Percentiles rank a stretch among this genome's conserved stretches.
Conservation (phyloP, 2,329 filamentous ascomycete genomes). For the Ramularia endophylla region DNA sequence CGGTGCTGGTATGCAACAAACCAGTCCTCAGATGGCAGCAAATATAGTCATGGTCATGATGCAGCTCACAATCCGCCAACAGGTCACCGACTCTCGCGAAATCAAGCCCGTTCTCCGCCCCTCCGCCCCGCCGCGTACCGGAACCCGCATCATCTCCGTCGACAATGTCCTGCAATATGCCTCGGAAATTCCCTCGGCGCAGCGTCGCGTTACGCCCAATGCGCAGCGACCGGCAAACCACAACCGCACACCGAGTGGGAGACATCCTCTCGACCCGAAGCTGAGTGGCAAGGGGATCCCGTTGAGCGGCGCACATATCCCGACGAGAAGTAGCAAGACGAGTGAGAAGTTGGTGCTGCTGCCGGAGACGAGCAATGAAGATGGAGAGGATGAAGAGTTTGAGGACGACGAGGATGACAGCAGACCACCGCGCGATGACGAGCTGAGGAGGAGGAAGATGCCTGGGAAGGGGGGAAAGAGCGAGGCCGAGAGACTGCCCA, state of each 20-base stretch:
- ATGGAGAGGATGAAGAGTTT: conserved; percentile 45
- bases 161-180: conserved; percentile 93
- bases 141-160: conserved; percentile 73
- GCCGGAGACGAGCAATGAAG: conserved; percentile 65
- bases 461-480: conserved; percentile 65
- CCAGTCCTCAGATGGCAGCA: too few relatives aligned
- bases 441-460: conserved; percentile 58
- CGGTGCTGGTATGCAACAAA: too few relatives aligned
- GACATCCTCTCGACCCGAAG: conserved; percentile 49
- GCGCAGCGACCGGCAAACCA: conserved; percentile 44
- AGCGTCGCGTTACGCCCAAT: conserved; percentile 67
- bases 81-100: conserved; percentile 22
- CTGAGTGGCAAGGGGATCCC: conserved; percentile 48
- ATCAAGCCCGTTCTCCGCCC: conserved; percentile 4
- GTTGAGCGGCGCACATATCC: conserved; percentile 49
- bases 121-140: conserved; percentile 13
- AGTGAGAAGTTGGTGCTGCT: conserved; percentile 95
- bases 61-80: neutral
- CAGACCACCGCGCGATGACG: conserved; percentile 60
- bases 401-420: conserved; percentile 49
- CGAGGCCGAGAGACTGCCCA: conserved; percentile 88
- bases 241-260: conserved; percentile 44
- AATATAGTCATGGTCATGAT: too few relatives aligned
- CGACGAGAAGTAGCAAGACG: conserved; percentile 84
- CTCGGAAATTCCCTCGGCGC: conserved; percentile 90